Conservation (phyloP, 345 rosid species). For the Theobroma cacao region DNA sequence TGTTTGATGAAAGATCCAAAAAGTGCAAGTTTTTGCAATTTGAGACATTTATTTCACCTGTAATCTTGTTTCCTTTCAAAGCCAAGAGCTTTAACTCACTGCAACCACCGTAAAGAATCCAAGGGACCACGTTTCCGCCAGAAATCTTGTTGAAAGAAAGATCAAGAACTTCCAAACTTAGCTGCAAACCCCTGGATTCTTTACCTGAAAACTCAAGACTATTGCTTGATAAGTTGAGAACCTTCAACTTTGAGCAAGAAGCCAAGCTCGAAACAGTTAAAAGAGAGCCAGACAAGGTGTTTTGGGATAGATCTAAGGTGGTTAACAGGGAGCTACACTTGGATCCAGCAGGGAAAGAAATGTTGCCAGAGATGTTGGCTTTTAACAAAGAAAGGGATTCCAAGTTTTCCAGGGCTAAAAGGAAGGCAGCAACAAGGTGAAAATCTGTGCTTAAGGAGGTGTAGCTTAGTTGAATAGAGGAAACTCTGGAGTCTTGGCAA, state of each 20-base stretch:
- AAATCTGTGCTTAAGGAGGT: constrained; percentile 51
- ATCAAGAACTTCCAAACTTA: constrained; percentile 66
- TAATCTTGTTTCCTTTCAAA: constrained; percentile 63
- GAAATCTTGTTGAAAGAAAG: constrained; percentile 62
- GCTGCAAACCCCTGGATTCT: constrained; percentile 44
- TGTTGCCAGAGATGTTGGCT: constrained; percentile 56
- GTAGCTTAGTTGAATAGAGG: constrained; percentile 55
- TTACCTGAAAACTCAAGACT: constrained; percentile 39
- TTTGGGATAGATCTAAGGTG: constrained; percentile 73
- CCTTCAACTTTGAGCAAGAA: constrained; percentile 55
- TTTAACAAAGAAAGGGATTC: constrained; percentile 51
- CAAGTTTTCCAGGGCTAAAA: constrained; percentile 49
- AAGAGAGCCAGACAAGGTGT: constrained; percentile 59
- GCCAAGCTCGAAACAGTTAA: constrained; percentile 43
- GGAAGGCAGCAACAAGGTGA: constrained; percentile 46
- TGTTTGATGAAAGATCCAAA: constrained; percentile 75
- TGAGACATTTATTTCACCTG: constrained; percentile 69
- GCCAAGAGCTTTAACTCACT: constrained; percentile 43
- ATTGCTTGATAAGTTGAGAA: constrained; percentile 63
- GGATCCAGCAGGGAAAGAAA: constrained; percentile 50
- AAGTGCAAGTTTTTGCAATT: constrained; percentile 50
- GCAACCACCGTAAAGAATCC: constrained; percentile 61
- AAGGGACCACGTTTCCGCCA: constrained; percentile 48
- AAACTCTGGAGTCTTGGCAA: constrained; percentile 55
- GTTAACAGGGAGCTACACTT: constrained; percentile 62